Percentiles rank a stretch among this genome's conserved stretches.
Conservation (phyloP, 2,329 filamentous ascomycete species). For the Aspergillus puulaauensis region DNA sequence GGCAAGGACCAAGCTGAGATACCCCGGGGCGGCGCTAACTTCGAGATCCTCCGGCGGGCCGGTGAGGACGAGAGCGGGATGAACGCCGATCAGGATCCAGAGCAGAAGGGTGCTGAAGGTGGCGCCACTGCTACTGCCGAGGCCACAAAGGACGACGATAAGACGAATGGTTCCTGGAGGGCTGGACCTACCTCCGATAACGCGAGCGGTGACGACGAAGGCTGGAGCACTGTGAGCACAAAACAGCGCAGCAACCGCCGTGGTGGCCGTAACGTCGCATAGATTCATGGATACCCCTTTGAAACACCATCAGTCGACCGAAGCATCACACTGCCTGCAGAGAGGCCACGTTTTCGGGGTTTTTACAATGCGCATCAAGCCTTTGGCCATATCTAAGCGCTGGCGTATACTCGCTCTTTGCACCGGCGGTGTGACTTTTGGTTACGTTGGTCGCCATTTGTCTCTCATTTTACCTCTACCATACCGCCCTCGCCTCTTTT, state of each 20-base stretch:
- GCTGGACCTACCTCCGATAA: slow-evolving; percentile 30
- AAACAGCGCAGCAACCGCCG: slow-evolving; percentile 47
- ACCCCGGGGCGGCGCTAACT: slow-evolving; percentile 49
- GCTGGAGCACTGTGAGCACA: slow-evolving; percentile 50
- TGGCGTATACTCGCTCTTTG: background rate
- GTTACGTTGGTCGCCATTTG: slow-evolving; percentile 26
- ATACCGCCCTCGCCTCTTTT: slow-evolving; percentile 17
- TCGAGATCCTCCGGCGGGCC: slow-evolving; percentile 56
- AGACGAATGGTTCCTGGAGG: slow-evolving; percentile 45
- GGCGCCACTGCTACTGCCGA: slow-evolving; percentile 48
- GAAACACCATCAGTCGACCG: slow-evolving; percentile 20
- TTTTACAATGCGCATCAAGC: background rate
- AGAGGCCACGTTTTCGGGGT: background rate
- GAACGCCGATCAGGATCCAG: slow-evolving; percentile 52
- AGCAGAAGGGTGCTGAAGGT: slow-evolving; percentile 46
- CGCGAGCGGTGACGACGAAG: slow-evolving; percentile 44
- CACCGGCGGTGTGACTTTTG: slow-evolving; percentile 20
- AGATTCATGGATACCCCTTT: slow-evolving; percentile 37
- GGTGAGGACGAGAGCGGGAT: slow-evolving; percentile 50
- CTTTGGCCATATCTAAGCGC: background rate
- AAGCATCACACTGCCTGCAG: slow-evolving; percentile 12
- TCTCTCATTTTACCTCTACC: slow-evolving; percentile 19
- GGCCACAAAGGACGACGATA: slow-evolving; percentile 52
- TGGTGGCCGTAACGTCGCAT: slow-evolving; percentile 41
- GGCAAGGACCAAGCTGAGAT: slow-evolving; percentile 41